Conservation (phyloP, 345 rosid genomes). For the Camelina laxa region DNA sequence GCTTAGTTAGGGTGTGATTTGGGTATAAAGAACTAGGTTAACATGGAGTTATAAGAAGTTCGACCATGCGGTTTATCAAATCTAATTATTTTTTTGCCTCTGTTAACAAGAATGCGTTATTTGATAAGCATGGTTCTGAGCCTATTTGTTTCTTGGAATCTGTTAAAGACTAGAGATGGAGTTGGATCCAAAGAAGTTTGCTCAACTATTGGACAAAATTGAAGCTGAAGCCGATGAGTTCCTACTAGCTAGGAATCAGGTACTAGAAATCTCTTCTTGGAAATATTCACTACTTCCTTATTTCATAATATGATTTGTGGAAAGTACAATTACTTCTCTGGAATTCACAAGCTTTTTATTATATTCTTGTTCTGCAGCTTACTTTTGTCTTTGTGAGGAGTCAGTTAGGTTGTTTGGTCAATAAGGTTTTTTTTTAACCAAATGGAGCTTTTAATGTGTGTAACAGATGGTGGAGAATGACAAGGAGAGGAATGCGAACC, state of each 20-base stretch:
- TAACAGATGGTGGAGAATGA: conserved; percentile 77
- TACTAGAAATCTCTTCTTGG: conserved; percentile 22
- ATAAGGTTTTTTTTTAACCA: neutral
- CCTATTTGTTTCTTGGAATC: neutral
- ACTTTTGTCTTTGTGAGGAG: neutral
- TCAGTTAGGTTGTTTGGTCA: neutral
- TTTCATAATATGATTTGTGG: neutral
- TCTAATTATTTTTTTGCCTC: neutral
- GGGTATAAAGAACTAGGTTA: neutral
- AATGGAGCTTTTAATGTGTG: conserved; percentile 24
- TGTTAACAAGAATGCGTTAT: neutral
- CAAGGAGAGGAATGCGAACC: conserved; percentile 69
- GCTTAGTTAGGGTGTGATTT: neutral
- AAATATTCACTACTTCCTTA: neutral
- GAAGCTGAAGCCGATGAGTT: conserved; percentile 82
- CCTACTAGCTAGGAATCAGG: conserved; percentile 67
- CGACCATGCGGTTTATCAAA: neutral
- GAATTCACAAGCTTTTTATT: neutral
- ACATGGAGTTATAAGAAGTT: neutral
- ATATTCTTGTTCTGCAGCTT: neutral
- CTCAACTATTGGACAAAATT: conserved; percentile 53
- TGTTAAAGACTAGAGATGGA: conserved; percentile 53
- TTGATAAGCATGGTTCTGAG: neutral
- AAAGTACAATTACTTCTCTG: too few species aligned
- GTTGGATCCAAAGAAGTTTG: conserved; percentile 55